Evolutionary conservation across 768 basidiomycete species (phyloP), one percentile per base, ranked within the genome.

Genomic region (Roridomyces roridus): DNA sequence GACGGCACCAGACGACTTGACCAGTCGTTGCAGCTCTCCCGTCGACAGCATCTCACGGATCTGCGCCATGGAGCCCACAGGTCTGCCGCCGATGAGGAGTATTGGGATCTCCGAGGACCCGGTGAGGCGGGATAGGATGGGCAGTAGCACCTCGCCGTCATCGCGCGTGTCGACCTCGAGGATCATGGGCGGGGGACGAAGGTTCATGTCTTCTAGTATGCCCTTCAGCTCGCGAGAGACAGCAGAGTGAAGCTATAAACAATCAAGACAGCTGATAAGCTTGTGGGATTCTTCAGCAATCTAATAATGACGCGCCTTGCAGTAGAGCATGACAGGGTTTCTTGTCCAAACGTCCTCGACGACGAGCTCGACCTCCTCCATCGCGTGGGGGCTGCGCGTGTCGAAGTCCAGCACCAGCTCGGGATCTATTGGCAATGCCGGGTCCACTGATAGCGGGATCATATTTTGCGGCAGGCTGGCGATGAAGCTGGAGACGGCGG

Each of bases 341-440:
- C 82, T 79, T 4, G 78, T 63, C 92, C 92, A 93, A 1, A 89
- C 84, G 26, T 90, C 85, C 1, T 78, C 72, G 7, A 86, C 80
- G 68, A 92, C 76, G 1, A 76, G 74, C 29, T 72, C 68, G 28
- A 92, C 74, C 69, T 92, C 90, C 29, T 84, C 80, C 18, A 67
- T 63, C 1, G 90, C 89, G 14, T 80, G 79, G 3, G 82, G 73
- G 39, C 82, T 76, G n/a, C 85, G 82, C 0, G 89, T 88, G 67
- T 94, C 91, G 68, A 94, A 94, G 65, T 91, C 92, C 37, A 94
- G 80, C 5, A 94, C 82, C 53, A 93, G 83, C 64, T 91, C 83
- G 4, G 92, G 90, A 68, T 94, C 91, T 55, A 93, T 84, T 8
- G 90, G 83, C 11, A 63, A 60, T 11, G 77, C 63, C 0, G 92